Conservation (phyloP, 257 asterid species). For the Jacaranda mimosifolia region DNA sequence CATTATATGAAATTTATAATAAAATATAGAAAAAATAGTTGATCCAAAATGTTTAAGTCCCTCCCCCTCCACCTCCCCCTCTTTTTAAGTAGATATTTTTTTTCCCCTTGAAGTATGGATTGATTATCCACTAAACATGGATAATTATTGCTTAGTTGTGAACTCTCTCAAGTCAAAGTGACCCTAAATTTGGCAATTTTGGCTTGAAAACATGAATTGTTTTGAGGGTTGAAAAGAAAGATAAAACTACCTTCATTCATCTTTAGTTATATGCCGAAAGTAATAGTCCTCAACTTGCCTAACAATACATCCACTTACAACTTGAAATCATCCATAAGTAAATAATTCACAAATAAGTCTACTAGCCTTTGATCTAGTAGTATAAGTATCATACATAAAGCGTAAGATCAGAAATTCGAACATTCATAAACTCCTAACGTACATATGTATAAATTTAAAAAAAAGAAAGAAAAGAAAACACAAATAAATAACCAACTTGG, state of each 20-base stretch:
- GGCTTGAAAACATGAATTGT: background rate
- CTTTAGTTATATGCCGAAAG: background rate
- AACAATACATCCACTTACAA: background rate
- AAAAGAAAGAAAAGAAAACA: too few relatives aligned
- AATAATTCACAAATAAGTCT: background rate
- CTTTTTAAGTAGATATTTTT: too few relatives aligned
- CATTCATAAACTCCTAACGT: too few relatives aligned
- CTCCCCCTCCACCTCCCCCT: too few relatives aligned
- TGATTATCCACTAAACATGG: background rate
- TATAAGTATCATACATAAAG: too few relatives aligned
- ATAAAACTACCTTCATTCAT: background rate
- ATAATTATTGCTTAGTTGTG: background rate
- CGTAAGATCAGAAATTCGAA: too few relatives aligned
- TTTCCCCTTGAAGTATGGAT: background rate
- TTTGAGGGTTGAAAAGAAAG: background rate
- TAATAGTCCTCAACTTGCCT: background rate
- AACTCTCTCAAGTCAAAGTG: background rate
- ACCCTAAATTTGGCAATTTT: background rate
- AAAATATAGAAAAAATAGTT: too few relatives aligned
- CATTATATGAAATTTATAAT: too few relatives aligned
- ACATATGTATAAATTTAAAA: too few relatives aligned
- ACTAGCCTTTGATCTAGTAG: too few relatives aligned
- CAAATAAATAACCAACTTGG: background rate
- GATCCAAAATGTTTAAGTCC: too few relatives aligned
- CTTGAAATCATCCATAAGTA: background rate